phyloP scores from a whole-genome alignment of 345 rosid species.

The Fremontodendron californicum region DNA sequence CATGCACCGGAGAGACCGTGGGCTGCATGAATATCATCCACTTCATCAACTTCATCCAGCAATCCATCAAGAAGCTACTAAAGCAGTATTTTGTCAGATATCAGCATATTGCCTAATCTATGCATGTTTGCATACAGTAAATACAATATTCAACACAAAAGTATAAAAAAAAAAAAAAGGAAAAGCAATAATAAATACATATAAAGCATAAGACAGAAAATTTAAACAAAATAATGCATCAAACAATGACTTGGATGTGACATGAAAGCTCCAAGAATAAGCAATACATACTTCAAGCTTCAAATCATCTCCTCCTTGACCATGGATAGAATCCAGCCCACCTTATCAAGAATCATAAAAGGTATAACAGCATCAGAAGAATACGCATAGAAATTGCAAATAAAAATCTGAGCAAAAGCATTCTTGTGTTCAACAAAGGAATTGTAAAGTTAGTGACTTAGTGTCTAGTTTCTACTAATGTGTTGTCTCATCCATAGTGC shows the following conservation, averaged over 20 bases:
- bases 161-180: neutral
- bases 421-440: neutral
- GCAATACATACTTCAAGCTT: conserved; percentile 74
- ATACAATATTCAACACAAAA: neutral
- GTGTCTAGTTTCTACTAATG: neutral
- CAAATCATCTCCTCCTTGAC: conserved; percentile 42
- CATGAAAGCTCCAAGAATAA: neutral
- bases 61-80: too few species aligned
- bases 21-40: conserved; percentile 55
- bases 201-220: neutral
- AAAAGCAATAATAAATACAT: neutral
- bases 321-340: conserved; percentile 31
- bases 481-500: neutral
- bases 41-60: too few species aligned
- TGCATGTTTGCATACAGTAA: neutral
- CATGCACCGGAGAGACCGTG: conserved; percentile 41
- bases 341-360: too few species aligned
- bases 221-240: neutral
- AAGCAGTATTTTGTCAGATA: conserved; percentile 24
- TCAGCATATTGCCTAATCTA: conserved; percentile 8
- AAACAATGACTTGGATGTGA: conserved; percentile 9
- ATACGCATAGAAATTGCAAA: neutral
- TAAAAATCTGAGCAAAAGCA: neutral
- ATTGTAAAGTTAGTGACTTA: neutral
- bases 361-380: conserved; percentile 17